A percentile compares a stretch with the other conserved stretches of the same genome.
phyloP scores from a whole-genome alignment of 306 rosid species.

The Acacia acuminata region DNA sequence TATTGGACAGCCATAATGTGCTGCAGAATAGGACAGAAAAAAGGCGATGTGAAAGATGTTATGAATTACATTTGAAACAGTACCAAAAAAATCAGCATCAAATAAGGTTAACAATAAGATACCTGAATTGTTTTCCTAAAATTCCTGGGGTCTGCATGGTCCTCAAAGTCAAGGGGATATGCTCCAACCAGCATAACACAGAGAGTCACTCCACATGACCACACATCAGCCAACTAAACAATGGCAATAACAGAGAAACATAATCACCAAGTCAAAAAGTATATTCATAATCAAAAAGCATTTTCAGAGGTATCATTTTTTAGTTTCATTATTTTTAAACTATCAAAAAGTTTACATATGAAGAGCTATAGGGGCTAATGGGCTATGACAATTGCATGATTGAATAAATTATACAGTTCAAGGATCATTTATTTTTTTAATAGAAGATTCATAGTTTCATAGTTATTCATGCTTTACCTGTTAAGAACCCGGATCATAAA shows the following conservation, averaged over 20 bases:
- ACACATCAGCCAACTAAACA: slow-evolving; percentile 74
- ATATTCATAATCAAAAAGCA: too few species aligned
- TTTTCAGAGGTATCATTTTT: too few species aligned
- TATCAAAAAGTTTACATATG: too few species aligned
- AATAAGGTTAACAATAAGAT: slow-evolving; percentile 18
- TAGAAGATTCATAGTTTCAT: too few species aligned
- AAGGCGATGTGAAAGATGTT: slow-evolving; percentile 24
- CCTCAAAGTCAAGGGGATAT: slow-evolving; percentile 80
- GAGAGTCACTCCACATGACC: slow-evolving; percentile 85
- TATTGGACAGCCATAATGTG: slow-evolving; percentile 65
- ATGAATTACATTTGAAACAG: neutral
- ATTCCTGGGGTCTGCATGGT: slow-evolving; percentile 73
- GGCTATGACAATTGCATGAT: too few species aligned
- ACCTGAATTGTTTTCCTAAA: slow-evolving; percentile 85
- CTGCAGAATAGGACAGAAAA: slow-evolving; percentile 42
- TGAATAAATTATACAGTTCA: too few species aligned
- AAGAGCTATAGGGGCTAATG: too few species aligned
- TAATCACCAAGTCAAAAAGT: too few species aligned
- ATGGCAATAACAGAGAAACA: slow-evolving; percentile 20
- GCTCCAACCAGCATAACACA: slow-evolving; percentile 84
- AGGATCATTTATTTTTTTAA: too few species aligned
- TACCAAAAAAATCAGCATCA: slow-evolving; percentile 11
- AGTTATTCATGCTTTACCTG: too few species aligned
- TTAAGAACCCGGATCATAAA: too few species aligned
- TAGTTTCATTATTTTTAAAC: too few species aligned